A percentile compares a stretch with the other conserved stretches of the same genome.
Conservation (phyloP, 495 filamentous ascomycete genomes). For the Cudoniella acicularis region DNA sequence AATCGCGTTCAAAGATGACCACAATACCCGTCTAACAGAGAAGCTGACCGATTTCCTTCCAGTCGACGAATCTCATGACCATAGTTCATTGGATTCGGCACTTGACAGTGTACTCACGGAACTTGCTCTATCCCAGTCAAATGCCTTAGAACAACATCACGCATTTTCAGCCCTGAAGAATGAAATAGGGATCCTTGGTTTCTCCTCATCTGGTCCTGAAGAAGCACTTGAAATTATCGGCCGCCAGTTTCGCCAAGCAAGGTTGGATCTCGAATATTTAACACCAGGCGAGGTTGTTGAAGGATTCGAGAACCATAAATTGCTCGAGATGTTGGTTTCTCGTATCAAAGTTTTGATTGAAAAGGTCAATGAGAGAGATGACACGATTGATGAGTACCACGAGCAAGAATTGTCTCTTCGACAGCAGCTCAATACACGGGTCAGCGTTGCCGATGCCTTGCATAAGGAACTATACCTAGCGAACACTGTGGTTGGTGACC, state of each 20-base stretch:
- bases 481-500: conserved; percentile 41
- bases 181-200: conserved; percentile 51
- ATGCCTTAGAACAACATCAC: conserved; percentile 31
- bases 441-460: conserved; percentile 37
- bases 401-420: conserved; percentile 40
- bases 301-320: conserved; percentile 34
- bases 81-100: conserved; percentile 29
- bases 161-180: conserved; percentile 37
- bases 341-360: conserved; percentile 40
- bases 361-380: conserved; percentile 49
- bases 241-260: conserved; percentile 56
- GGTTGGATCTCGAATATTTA: conserved; percentile 62
- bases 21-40: conserved; percentile 18
- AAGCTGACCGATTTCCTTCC: conserved; percentile 23
- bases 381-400: conserved; percentile 53
- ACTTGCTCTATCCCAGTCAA: conserved; percentile 34
- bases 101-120: conserved; percentile 33
- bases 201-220: conserved; percentile 38
- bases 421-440: conserved; percentile 42
- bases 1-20: conserved; percentile 18
- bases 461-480: conserved; percentile 42
- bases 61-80: conserved; percentile 15
- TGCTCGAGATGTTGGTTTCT: conserved; percentile 41
- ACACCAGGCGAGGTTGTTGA: conserved; percentile 56
- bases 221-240: conserved; percentile 52